phyloP scores from a whole-genome alignment of 805 yeast species.

The Isabelozyma gotoi region DNA sequence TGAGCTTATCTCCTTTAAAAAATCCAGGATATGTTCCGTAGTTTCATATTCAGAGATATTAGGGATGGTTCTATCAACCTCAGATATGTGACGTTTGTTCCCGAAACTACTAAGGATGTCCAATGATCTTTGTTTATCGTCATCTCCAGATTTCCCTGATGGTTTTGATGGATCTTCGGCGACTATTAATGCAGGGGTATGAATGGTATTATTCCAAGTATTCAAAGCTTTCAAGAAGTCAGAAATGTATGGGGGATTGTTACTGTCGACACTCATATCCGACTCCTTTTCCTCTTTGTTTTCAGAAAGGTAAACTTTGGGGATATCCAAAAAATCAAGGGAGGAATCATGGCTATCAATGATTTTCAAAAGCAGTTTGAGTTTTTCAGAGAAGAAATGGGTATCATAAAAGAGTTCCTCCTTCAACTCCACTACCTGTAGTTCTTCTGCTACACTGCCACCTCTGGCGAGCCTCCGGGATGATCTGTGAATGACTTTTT shows the following conservation, averaged over 20 bases:
- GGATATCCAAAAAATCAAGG: conserved; percentile 7
- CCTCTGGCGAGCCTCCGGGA: conserved; percentile 32
- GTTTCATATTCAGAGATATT: conserved; percentile 11
- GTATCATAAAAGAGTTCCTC: conserved; percentile 26
- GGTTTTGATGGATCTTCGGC: conserved; percentile 7
- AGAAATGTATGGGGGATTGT: conserved; percentile 6
- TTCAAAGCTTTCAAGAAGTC: conserved; percentile 24
- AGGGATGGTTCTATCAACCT: conserved; percentile 7
- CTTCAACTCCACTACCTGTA: conserved; percentile 21
- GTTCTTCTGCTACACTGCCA: conserved; percentile 7
- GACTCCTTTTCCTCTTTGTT: conserved; percentile 1
- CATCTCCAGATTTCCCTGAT: conserved; percentile 14
- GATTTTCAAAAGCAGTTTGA: conserved; percentile 15
- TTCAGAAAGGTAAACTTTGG: conserved; percentile 11
- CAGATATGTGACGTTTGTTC: conserved; percentile 8
- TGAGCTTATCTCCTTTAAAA: conserved; percentile 10
- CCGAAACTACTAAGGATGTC: conserved; percentile 38
- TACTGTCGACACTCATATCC: not conserved
- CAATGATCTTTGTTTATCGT: conserved; percentile 30
- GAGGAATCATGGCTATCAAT: conserved; percentile 1
- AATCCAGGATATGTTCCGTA: conserved; percentile 9
- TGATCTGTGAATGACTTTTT: conserved; percentile 21
- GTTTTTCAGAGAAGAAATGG: conserved; percentile 17
- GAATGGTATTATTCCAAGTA: conserved; percentile 24
- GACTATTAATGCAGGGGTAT: conserved; percentile 14